A percentile compares a stretch with the other conserved stretches of the same genome.
Evolutionary conservation across 805 yeast species (phyloP).

Genomic region (Metschnikowia koreensis): DNA sequence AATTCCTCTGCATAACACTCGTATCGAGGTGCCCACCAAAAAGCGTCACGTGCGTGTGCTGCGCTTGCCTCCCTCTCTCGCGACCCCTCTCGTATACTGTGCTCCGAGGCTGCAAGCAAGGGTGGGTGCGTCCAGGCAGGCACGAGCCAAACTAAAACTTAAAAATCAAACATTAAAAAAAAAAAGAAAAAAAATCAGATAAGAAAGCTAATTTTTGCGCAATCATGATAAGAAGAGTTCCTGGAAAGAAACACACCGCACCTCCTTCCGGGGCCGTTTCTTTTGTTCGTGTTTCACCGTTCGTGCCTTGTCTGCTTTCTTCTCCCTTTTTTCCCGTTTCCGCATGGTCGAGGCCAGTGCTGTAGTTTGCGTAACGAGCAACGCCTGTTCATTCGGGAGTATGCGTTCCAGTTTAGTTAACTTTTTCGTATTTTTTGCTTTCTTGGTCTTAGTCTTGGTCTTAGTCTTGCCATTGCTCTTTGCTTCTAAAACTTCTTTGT

Average conservation of each 20-base stretch:
- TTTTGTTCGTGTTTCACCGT: neutral
- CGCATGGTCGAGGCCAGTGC: neutral
- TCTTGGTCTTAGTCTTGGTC: too few species aligned
- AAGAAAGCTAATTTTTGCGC: too few species aligned
- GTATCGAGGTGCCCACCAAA: neutral
- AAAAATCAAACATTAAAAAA: too few species aligned
- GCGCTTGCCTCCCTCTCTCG: too few species aligned
- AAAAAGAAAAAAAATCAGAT: too few species aligned
- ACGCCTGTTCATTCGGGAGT: too few species aligned
- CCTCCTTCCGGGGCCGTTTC: constrained; percentile 4
- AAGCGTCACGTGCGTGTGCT: constrained; percentile 1
- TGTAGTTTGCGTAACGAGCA: too few species aligned
- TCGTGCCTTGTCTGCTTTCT: neutral
- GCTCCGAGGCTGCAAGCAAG: neutral
- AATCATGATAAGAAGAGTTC: constrained; percentile 1
- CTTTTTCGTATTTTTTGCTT: too few species aligned
- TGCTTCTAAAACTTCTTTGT: neutral
- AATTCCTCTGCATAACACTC: neutral
- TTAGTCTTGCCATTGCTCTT: neutral
- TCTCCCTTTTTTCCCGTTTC: neutral
- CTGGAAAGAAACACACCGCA: constrained; percentile 12
- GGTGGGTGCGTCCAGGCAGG: too few species aligned
- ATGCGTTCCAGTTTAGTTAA: too few species aligned
- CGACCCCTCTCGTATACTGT: neutral
- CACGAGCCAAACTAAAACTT: too few species aligned